Evolutionary conservation across 179 eudicot genomes (phyloP).

Genomic region (Beta corolliflora): DNA sequence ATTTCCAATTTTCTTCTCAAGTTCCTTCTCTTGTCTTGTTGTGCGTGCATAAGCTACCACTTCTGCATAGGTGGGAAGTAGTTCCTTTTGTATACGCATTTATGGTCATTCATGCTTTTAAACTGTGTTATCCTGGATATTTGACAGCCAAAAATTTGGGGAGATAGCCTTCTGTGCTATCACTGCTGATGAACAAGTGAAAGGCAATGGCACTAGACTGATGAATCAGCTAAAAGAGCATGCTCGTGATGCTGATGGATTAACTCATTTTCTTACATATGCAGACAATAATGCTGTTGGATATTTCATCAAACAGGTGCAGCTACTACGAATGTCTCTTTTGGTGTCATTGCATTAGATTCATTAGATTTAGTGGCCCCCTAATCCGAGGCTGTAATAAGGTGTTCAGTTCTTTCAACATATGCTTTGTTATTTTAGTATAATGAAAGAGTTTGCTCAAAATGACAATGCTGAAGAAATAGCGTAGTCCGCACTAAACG

Average conservation of each 20-base stretch:
- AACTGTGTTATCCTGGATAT: constrained; percentile 25
- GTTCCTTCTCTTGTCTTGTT: background rate
- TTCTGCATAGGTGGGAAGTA: background rate
- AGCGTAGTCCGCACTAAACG: background rate
- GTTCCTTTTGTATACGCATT: background rate
- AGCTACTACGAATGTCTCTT: background rate
- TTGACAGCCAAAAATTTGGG: constrained; percentile 86
- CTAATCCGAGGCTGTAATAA: background rate
- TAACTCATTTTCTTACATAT: constrained; percentile 95
- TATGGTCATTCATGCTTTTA: background rate
- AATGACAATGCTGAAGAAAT: background rate
- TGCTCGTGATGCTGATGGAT: constrained; percentile 94
- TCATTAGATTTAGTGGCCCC: background rate
- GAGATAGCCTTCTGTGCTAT: constrained; percentile 99
- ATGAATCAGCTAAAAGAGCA: constrained; percentile 97
- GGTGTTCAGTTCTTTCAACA: background rate
- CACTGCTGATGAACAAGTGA: constrained; percentile 97
- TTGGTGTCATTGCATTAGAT: background rate
- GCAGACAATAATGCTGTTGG: constrained; percentile 99
- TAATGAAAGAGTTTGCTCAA: background rate
- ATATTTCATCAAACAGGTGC: constrained; percentile 92
- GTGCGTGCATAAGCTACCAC: background rate
- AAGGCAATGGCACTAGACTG: constrained; percentile 97
- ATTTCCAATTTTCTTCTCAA: background rate
- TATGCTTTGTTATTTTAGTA: background rate